phyloP scores from a whole-genome alignment of 192 early-diverging fungal genomes.

The Coemansia reversa region DNA sequence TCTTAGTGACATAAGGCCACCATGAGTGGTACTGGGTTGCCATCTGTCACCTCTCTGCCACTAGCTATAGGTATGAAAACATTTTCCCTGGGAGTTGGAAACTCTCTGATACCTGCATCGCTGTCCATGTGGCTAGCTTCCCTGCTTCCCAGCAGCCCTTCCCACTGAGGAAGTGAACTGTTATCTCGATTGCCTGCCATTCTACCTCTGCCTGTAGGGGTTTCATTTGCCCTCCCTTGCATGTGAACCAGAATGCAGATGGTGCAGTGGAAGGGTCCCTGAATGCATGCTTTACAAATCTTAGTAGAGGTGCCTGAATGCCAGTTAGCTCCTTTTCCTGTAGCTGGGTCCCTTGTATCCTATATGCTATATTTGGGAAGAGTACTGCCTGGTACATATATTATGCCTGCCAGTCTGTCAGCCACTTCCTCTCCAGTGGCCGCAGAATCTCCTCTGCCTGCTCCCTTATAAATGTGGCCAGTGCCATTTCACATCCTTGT shows the following conservation, averaged over 20 bases:
- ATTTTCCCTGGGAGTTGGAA: conserved; percentile 1
- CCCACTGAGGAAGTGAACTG: not conserved
- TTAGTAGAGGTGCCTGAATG: not conserved
- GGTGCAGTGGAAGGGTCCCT: not conserved
- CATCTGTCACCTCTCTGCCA: not conserved
- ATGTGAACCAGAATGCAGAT: not conserved
- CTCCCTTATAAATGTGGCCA: not conserved
- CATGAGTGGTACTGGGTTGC: not conserved
- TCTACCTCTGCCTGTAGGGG: not conserved
- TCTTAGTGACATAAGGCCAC: not conserved
- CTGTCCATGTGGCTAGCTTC: not conserved
- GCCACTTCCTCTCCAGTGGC: not conserved
- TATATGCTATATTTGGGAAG: not conserved
- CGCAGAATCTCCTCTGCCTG: not conserved
- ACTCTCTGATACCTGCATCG: not conserved
- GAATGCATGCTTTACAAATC: conserved; percentile 7
- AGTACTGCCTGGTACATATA: conserved; percentile 8
- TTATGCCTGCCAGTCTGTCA: conserved; percentile 5
- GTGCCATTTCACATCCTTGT: not conserved
- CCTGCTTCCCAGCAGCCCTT: not conserved
- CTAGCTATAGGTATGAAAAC: conserved; percentile 5
- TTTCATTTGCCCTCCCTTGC: not conserved
- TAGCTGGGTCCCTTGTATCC: not conserved
- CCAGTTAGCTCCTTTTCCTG: not conserved
- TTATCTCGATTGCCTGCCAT: conserved; percentile 1